Conservation (phyloP, 176 grass and related monocot genomes). For the Oryza glumipatula region DNA sequence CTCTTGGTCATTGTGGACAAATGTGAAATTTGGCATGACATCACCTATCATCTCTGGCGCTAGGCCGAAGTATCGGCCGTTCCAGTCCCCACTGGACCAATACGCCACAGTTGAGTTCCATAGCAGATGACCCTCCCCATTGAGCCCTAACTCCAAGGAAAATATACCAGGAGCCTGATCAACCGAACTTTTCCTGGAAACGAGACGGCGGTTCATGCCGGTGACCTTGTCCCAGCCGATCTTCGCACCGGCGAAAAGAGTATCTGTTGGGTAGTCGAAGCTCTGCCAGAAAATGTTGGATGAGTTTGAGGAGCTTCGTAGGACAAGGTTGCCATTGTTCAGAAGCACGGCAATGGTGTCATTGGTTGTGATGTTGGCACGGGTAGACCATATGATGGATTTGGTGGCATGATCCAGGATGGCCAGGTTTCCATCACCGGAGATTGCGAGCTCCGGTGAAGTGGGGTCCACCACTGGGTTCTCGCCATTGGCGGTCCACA, state of each 20-base stretch:
- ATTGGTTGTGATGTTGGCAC: conserved; percentile 15
- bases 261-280: conserved; percentile 62
- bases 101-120: conserved; percentile 27
- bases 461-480: conserved; percentile 22
- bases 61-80: conserved; percentile 37
- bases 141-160: conserved; percentile 5
- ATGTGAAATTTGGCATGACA: not conserved
- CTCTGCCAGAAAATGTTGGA: conserved; percentile 62
- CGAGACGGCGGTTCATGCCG: conserved; percentile 14
- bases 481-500: conserved; percentile 61
- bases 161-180: conserved; percentile 49
- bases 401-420: conserved; percentile 20
- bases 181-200: conserved; percentile 40
- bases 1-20: conserved; percentile 21
- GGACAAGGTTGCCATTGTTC: conserved; percentile 53
- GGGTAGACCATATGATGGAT: conserved; percentile 48
- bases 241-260: conserved; percentile 30
- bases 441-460: conserved; percentile 38
- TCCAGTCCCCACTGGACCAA: conserved; percentile 56
- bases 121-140: not conserved
- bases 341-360: conserved; percentile 33
- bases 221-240: conserved; percentile 53
- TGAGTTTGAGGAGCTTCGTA: conserved; percentile 37
- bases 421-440: conserved; percentile 51
- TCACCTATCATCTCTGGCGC: conserved; percentile 40